Evolutionary conservation across 768 basidiomycete genomes (phyloP), one percentile per base, ranked within the genome.

Genomic region (Plicaturopsis crispa): DNA sequence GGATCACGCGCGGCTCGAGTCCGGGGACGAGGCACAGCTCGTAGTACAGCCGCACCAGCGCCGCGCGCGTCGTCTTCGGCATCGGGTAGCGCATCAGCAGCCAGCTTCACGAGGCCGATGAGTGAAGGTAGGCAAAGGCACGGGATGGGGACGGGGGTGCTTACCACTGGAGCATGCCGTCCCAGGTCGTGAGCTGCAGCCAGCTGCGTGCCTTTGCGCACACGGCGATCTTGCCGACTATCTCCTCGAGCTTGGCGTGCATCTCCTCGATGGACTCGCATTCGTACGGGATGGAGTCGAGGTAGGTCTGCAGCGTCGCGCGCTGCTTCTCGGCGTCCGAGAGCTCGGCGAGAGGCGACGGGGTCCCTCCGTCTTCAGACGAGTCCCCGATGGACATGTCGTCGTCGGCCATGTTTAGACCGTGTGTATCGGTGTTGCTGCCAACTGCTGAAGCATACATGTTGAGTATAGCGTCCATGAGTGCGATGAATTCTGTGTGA

Each of bases 31-130:
- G 61, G 54, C 73, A 77, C n/a, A 90, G 60, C 50, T 89, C 83
- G 50, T 84, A 89, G 59, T 88, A 88, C 34, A 90, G 60, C 24
- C 68, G 70, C 11, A 79, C 83, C 38, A 90, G 74, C 54, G 76
- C 80, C 16, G 80, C 78, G 13, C 87, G 81, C 33, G 75, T 77
- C 22, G 75, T 49, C 41, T 73, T 84, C 31, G 72, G 59, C 49
- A 90, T 72, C 3, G 86, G 87, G 56, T 89, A 90, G 28, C 78
- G 77, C 78, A 89, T 76, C 47, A 81, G 63, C 34, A 89, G 55
- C 86, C 87, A 90, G 57, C 86, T 89, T 44, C 24, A 31, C 24
- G 19, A 26, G 33, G 14, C 17, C 24, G 24, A 18, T 16, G 23
- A 41, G 28, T 18, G 23, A 39, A 7, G 6, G 31, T 7, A 42